Percentiles rank a stretch among this genome's conserved stretches.
phyloP scores from a whole-genome alignment of 305 asterid genomes.

The Rubia peregrina region DNA sequence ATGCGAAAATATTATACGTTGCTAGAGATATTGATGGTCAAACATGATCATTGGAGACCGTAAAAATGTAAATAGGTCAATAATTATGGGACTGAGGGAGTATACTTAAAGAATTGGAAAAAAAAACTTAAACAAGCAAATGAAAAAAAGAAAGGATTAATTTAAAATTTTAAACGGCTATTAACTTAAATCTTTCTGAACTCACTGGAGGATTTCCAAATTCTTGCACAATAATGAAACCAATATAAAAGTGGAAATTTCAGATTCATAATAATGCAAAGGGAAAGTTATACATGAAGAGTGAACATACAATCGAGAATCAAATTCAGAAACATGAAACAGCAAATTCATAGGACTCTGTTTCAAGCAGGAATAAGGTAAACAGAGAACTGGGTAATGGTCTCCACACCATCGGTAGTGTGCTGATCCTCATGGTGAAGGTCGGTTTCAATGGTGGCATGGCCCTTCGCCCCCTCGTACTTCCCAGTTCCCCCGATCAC shows the following conservation, averaged over 20 bases:
- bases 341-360: not conserved
- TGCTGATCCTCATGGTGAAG: slow-evolving; percentile 72
- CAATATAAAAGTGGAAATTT: not conserved
- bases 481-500: slow-evolving; percentile 69
- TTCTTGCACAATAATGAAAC: not conserved
- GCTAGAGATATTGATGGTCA: no score
- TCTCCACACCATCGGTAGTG: slow-evolving; percentile 75
- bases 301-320: no score
- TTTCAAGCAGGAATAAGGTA: slow-evolving; percentile 43
- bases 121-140: no score
- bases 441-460: slow-evolving; percentile 67
- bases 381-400: slow-evolving; percentile 76
- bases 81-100: no score
- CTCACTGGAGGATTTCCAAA: no score
- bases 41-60: no score
- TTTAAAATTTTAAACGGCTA: no score
- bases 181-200: no score
- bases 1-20: no score
- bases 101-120: no score
- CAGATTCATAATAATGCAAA: slow-evolving; percentile 1
- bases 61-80: no score
- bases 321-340: slow-evolving; percentile 8
- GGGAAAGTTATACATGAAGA: not conserved
- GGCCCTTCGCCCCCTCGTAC: slow-evolving; percentile 61
- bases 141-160: no score